These are phyloP conservation scores for Yarrowia sp. DNA, from an alignment of 805 yeast species.

Conservation along the genomic window DNA sequence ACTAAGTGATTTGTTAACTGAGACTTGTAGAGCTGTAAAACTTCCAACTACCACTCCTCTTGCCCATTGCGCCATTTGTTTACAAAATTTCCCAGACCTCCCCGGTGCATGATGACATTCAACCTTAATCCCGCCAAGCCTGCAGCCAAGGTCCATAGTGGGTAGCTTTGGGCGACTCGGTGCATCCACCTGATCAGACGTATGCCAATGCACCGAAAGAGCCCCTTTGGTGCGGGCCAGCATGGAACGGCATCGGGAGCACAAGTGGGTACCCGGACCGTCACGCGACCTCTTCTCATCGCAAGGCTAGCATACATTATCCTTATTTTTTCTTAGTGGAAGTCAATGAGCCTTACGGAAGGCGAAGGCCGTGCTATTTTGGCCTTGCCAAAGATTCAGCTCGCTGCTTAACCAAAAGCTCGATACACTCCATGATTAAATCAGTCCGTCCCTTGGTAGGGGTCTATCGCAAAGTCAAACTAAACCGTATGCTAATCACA, in stretches of 20 bases:
- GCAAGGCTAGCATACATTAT: conserved; percentile 4
- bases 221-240: neutral
- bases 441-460: conserved; percentile 23
- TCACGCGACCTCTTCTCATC: conserved; percentile 28
- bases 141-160: conserved; percentile 15
- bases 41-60: neutral
- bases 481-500: neutral
- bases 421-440: conserved; percentile 9
- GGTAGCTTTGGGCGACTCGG: conserved; percentile 23
- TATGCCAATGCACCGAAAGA: conserved; percentile 3
- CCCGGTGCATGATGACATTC: neutral
- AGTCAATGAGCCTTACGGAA: conserved; percentile 19
- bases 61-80: neutral
- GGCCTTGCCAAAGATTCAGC: conserved; percentile 6
- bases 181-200: neutral
- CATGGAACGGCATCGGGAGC: conserved; percentile 9
- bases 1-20: conserved; percentile 12
- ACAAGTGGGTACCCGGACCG: neutral
- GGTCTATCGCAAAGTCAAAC: conserved; percentile 28
- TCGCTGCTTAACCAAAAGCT: conserved; percentile 6
- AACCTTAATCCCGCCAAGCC: neutral
- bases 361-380: conserved; percentile 2
- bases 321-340: conserved; percentile 4
- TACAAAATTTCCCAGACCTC: no score
- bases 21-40: neutral